Conservation (phyloP, 805 yeast species). For the Kuraishia capsulata region DNA sequence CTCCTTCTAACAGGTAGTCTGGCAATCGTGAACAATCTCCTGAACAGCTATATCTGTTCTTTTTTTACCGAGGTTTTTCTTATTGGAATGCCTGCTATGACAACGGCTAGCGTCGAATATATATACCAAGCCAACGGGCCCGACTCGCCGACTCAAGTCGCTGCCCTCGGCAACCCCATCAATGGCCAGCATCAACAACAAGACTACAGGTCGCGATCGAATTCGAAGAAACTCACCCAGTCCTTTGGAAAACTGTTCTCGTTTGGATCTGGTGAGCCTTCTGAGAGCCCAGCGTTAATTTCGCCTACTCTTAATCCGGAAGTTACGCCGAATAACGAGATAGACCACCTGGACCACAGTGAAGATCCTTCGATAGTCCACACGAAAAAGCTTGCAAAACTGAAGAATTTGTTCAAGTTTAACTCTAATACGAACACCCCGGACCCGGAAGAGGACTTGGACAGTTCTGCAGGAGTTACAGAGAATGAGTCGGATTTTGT, state of each 20-base stretch:
- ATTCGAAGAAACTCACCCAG: constrained; percentile 20
- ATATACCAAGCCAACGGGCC: background rate
- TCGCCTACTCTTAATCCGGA: background rate
- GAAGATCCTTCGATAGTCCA: constrained; percentile 1
- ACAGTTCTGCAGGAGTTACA: no score
- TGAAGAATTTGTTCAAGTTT: constrained; percentile 19
- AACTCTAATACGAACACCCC: background rate
- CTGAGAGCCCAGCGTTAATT: background rate
- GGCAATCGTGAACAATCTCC: no score
- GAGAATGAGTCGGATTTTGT: background rate
- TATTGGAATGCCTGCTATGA: background rate
- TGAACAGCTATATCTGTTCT: background rate
- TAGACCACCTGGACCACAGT: no score
- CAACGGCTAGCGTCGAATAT: background rate
- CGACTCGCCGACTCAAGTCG: no score
- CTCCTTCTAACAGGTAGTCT: no score
- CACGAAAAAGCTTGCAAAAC: constrained; percentile 13
- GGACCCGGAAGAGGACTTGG: background rate
- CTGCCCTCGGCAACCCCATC: no score
- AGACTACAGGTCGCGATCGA: constrained; percentile 28
- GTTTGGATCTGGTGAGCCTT: constrained; percentile 19
- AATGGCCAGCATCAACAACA: constrained; percentile 5
- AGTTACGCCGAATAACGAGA: constrained; percentile 2
- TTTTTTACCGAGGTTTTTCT: background rate
- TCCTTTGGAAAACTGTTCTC: constrained; percentile 28